Base-by-base conservation (phyloP, 495 filamentous ascomycete species). In the Xylaria bambusicola region DNA sequence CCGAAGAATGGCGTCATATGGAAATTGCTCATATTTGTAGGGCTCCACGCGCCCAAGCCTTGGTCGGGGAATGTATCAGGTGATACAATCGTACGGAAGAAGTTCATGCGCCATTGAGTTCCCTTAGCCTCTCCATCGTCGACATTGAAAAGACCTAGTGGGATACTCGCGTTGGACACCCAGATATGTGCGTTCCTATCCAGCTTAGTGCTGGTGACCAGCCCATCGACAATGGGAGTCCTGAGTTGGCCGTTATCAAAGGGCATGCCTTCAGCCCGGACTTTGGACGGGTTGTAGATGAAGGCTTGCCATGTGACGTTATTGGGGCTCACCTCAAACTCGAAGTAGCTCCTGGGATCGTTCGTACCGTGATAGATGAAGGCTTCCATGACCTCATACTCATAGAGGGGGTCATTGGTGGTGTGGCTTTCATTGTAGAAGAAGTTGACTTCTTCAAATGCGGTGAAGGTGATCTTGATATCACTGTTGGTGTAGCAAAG, bases 261-360 rank as follows among this genome's bases (percentile, higher is more conserved):
- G 7, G 71, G 64, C 0, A 59, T 59, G 6, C 60, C 62, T 0
- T 52, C 33, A 3, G 71, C 61, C 42, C 71, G 68, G 35, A 71
- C 62, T 46, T 73, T 71, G 33, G 68, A 68, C 9, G 59, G 67
- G 58, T 73, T 73, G 63, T 68, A 69, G 52, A 73, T 71, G 63
- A 68, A 73, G 13, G 68, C 68, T 63, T 73, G 71, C 62, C 66
- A 73, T 10, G 71, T 73, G 52, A 71, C 60, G 17, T 73, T 73
- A 56, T 71, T 71, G 53, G 71, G 71, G 59, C 45, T 70, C 12
- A 73, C 68, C 58, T 73, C 71, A 46, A 73, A 65, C 62, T 73
- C 71, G 49, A 73, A 60, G 52, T 73, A 73, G 1, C 47, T 64
- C 52, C 62, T 55, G 4, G 71, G 71, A 58, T 73, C 71, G 29